Base-by-base conservation (phyloP, 2,329 filamentous ascomycete genomes). In the Onygena corvina region DNA sequence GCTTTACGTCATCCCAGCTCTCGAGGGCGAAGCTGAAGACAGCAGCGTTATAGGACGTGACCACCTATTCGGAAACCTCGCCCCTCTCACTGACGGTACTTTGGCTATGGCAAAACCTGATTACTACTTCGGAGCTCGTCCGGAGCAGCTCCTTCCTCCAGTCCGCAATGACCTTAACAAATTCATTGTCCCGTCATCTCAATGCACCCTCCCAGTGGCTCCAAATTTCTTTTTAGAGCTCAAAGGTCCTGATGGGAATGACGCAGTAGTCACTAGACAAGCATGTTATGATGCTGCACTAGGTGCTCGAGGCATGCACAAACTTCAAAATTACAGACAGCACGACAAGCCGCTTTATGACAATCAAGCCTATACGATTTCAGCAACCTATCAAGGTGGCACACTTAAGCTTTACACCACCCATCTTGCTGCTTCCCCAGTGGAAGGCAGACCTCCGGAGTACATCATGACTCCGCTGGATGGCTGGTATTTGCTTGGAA, bases 141-240 rank as follows among this genome's bases (percentile, higher is more conserved):
- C 58, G 31, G 59, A 59, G 50, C 56, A 64, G 35, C 55, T 65
- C 7, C 47, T 56, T 27, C 58, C 51, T 50, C 16, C 57, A 30
- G 48, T 65, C 40, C 59, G 61, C 35, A 51, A 57, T 47, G 53
- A 57, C 36, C 54, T 57, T 30, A 50, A 53, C 20, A n/a, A 52
- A 27, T 50, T 46, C 11, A 64, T 67, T 34, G 52, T 63, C 27
- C 62, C 61, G 50, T 63, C 57, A 34, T 40, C 38, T 6, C 50
- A 47, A 18, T 21, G 35, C 25, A n/a, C 31, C 23, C 47, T 38
- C 31, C 50, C 47, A 3, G 48, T 51, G 27, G 21, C 27, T 2
- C 49, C 49, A 35, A 51, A 51, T 48, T 67, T 71, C 52, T 71
- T 72, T 51, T n/a, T 71, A 1, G 65, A 65, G 47, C 62, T 56